Evolutionary conservation across 2,329 filamentous ascomycete genomes (phyloP), one percentile per base, ranked within the genome.

Genomic region (Rosellinia necatrix): DNA sequence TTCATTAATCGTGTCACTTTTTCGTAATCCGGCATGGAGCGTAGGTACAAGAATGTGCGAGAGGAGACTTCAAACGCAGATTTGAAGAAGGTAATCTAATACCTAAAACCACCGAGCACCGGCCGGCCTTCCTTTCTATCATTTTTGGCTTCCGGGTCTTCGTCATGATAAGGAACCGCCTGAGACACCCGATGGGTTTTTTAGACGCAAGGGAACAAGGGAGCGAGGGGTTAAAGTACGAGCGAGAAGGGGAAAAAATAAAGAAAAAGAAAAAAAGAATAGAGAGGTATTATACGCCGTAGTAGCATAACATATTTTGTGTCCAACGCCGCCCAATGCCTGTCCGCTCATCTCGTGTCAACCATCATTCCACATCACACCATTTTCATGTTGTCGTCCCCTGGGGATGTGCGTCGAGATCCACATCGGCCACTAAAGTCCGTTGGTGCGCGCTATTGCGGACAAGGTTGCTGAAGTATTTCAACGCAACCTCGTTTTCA

Each of bases 391-490:
- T 32, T 13, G 15, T 24, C 10, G 15, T 22, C 43, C 41, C 73
- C 5, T 72, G 74, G 7, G 80, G 80, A 27, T 80, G 79, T 10
- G 76, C 75, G 10, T 86, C 83, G 7, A 85, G 74, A 62, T 85
- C 83, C 38, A 86, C 76, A 6, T 71, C 76, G 56, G 78, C 75
- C 21, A 85, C 78, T 38, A 73, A 72, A 40, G 70, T 70, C 29
- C 81, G 77, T 65, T 87, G 78, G 54, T 77, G 73, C 17, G 77
- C 76, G 58, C 81, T 85, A 64, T 86, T 81, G 58, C 89, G 82
- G 49, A 94, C 86, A 15, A 99, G 81, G 68, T 96, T 94, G 49
- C 84, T 78, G 72, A 99, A 99, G 76, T 96, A 97, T 74, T 93
- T 96, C 63, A 85, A 79, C 6, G 94, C 94, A 27, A 91, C 86